Percentiles rank a stretch among this genome's conserved stretches.
Conservation (phyloP, 345 rosid genomes). For the rapeseed (Brassica napus) region DNA sequence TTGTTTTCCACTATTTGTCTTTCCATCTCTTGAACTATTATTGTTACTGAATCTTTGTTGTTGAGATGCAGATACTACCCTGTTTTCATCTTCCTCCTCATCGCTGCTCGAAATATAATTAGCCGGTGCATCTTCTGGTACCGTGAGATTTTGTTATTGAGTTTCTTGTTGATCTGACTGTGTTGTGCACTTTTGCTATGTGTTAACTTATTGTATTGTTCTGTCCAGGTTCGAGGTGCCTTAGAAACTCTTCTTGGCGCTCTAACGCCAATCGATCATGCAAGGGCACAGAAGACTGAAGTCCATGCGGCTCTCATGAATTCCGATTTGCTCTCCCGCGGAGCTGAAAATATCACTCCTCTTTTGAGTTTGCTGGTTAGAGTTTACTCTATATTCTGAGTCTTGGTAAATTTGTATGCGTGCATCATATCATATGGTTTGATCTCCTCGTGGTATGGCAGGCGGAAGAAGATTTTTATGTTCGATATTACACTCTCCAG, state of each 20-base stretch:
- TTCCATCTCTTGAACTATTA: no score
- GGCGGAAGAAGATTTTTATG: conserved; percentile 95
- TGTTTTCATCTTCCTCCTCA: no score
- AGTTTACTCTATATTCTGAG: neutral
- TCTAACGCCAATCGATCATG: conserved; percentile 81
- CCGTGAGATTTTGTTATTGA: no score
- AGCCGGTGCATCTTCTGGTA: no score
- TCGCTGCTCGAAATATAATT: no score
- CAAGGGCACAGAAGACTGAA: conserved; percentile 70
- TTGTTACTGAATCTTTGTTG: no score
- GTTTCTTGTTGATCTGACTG: no score
- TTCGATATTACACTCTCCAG: conserved; percentile 94
- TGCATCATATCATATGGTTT: conserved; percentile 5
- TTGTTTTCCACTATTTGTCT: no score
- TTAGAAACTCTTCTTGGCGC: conserved; percentile 94
- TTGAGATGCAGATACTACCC: no score
- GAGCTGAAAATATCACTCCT: conserved; percentile 88
- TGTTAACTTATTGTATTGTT: no score
- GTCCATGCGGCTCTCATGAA: conserved; percentile 92
- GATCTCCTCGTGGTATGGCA: conserved; percentile 41
- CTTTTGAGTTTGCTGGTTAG: conserved; percentile 86
- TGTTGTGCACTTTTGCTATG: no score
- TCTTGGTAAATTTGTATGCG: neutral
- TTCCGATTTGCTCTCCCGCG: conserved; percentile 89
- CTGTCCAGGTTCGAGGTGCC: conserved; percentile 78